A percentile compares a stretch with the other conserved stretches of the same genome.
Conservation (phyloP, 768 basidiomycete species). For the Pisolithus tinctorius region DNA sequence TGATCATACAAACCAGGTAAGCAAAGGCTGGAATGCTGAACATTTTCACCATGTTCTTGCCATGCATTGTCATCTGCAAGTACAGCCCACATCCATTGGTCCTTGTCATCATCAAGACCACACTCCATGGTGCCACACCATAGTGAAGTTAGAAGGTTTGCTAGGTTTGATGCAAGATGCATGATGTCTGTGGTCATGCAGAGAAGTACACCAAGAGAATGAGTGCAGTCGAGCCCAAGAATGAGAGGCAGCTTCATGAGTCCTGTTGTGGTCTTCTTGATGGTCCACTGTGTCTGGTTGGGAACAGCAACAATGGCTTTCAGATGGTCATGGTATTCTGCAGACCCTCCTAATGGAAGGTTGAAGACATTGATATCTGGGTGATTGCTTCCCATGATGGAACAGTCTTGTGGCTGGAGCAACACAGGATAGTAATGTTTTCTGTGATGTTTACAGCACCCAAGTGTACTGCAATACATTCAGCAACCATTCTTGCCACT, state of each 20-base stretch:
- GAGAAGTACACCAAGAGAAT: conserved; percentile 24
- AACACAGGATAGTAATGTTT: conserved; percentile 29
- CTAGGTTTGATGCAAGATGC: conserved; percentile 29
- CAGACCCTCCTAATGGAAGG: conserved; percentile 4
- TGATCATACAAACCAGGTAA: conserved; percentile 15
- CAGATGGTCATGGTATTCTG: conserved; percentile 2
- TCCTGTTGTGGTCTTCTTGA: conserved; percentile 26
- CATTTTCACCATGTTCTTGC: conserved; percentile 2
- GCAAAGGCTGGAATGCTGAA: conserved; percentile 10
- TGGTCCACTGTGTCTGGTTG: conserved; percentile 21
- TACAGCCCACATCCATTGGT: conserved; percentile 27
- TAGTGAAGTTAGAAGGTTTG: conserved; percentile 17
- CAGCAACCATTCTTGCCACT: conserved; percentile 30
- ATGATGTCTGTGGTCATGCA: conserved; percentile 38
- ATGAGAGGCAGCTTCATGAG: conserved; percentile 32
- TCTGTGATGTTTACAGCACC: conserved; percentile 20
- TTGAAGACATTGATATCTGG: conserved; percentile 21
- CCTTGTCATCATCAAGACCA: conserved; percentile 11
- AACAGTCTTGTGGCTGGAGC: conserved; percentile 21
- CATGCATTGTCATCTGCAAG: conserved; percentile 15
- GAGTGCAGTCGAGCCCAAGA: conserved; percentile 18
- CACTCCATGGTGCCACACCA: conserved; percentile 18
- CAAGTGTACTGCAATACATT: conserved; percentile 23
- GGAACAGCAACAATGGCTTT: neutral
- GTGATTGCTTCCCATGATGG: conserved; percentile 22